Base-by-base conservation (phyloP, 495 filamentous ascomycete species). In the Talaromyces ruber region DNA sequence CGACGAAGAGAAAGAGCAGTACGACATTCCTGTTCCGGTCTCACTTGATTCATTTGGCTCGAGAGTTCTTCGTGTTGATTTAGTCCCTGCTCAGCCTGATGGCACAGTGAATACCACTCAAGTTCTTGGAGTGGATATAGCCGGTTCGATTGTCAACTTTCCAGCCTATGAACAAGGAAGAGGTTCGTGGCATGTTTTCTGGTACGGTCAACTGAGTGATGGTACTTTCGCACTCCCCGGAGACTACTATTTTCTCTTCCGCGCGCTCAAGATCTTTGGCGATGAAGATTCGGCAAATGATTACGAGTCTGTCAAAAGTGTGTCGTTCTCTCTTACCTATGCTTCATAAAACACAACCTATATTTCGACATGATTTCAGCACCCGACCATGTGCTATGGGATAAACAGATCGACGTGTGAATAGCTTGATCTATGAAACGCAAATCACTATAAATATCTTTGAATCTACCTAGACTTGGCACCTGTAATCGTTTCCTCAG, bases 161-260 rank as follows among this genome's bases (percentile, higher is more conserved):
- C 45, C 55, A 9, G 26, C 30, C 16, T 24, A 58, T 25, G 11
- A 24, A 21, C 9, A 54, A 12, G 50, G 34, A 7, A 11, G 60
- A 25, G 62, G 64, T 9, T 18, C 56, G 2, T n/a, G 22, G 50
- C 59, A 21, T 57, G 56, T 12, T 47, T 56, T 52, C 6, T 70
- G 64, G 65, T 53, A 58, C 6, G 71, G 70, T 7, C 34, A 65
- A 59, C 30, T 74, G 28, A 65, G 65, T 2, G 64, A 71, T 52
- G 70, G 71, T 1, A 65, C 65, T 4, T 69, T 68, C 60, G 69
- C 67, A n/a, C 64, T 67, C 2, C 60, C 64, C n/a, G 71, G 71
- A 1, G 65, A 66, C 51, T 72, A 74, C 64, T 53, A 58, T 26
- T 11, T 69, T 29, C 22, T 61, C 58, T 65, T 67, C 29, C 53